Base-by-base conservation (phyloP, 2,329 filamentous ascomycete species). In the Penicillium oxalicum region DNA sequence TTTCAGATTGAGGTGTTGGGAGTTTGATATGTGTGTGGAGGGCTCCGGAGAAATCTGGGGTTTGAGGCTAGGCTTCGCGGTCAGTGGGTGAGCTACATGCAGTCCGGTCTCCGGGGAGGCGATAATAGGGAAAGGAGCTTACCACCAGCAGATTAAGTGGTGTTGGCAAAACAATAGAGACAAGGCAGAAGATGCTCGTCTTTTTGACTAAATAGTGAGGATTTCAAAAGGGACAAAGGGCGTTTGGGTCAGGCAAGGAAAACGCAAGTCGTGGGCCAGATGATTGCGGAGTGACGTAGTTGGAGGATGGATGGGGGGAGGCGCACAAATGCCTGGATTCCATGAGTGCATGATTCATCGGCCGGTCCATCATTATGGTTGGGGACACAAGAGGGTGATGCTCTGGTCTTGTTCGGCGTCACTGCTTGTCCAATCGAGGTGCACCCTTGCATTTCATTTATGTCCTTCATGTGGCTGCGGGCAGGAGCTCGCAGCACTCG, bases 221-320 rank as follows among this genome's bases (percentile, higher is more conserved):
- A 47, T 27, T 41, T 45, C 26, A 43, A 45, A 48, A 37, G 38
- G 39, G 45, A 44, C 49, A 39, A 51, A 50, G 49, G 40, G 39
- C 28, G 35, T 44, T 38, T 44, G 18, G 43, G 29, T 4, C 29
- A 45, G 43, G 36, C 47, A 57, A 45, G 46, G 45, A 59, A 57
- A 56, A 44, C 44, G 41, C 47, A 51, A 48, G 32, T 43, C 49
- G 49, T 52, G 52, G 49, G 57, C 29, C 8, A 32, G 51, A 65
- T 66, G 63, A 67, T 63, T 53, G 51, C 45, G 55, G 49, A 61
- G 61, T 67, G 64, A 67, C 64, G 63, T 67, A 66, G 57, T 59
- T 53, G 50, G 52, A 18, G 51, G 50, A 47, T 32, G 29, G 29
- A 32, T 11, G 8, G 29, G 11, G 29, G 29, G 29, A 11, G 8